These are phyloP conservation scores for Aspergillus sp. DNA, from an alignment of 2,329 filamentous ascomycete species.

Conservation along the genomic window DNA sequence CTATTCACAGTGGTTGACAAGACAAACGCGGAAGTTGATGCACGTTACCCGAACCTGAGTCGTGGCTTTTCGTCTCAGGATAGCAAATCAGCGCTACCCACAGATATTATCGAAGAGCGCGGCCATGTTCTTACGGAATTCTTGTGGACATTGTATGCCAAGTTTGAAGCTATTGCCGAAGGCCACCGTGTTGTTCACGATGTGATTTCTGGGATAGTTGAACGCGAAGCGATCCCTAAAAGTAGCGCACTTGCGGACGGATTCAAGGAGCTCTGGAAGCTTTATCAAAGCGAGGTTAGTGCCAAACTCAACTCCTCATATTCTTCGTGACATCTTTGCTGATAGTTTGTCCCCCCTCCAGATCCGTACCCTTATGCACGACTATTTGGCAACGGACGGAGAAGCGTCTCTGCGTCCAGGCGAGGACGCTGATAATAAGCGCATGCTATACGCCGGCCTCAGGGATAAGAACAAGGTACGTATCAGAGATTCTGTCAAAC, in stretches of 20 bases:
- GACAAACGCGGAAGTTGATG: constrained; percentile 90
- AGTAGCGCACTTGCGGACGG: constrained; percentile 73
- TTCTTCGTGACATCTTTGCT: not conserved
- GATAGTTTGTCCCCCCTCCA: constrained; percentile 11
- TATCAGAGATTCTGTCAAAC: not conserved
- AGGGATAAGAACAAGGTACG: constrained; percentile 50
- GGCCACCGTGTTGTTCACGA: constrained; percentile 93
- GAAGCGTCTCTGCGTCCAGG: constrained; percentile 62
- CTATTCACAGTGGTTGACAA: constrained; percentile 92
- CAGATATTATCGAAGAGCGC: constrained; percentile 71
- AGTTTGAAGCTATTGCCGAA: constrained; percentile 96
- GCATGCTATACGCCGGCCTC: constrained; percentile 51
- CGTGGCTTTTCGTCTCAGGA: constrained; percentile 48
- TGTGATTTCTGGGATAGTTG: constrained; percentile 80
- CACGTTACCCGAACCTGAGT: constrained; percentile 82
- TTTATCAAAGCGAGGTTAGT: constrained; percentile 82
- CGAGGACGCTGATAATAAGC: constrained; percentile 48
- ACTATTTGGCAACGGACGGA: constrained; percentile 91
- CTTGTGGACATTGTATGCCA: constrained; percentile 87
- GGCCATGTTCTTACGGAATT: constrained; percentile 88
- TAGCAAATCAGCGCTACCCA: constrained; percentile 58
- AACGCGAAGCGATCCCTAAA: constrained; percentile 68
- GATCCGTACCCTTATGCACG: constrained; percentile 89
- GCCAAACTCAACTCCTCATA: not conserved
- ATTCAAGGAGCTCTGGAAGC: constrained; percentile 96